Base-by-base conservation (phyloP, 768 basidiomycete genomes). In the Kwoniella europaea region DNA sequence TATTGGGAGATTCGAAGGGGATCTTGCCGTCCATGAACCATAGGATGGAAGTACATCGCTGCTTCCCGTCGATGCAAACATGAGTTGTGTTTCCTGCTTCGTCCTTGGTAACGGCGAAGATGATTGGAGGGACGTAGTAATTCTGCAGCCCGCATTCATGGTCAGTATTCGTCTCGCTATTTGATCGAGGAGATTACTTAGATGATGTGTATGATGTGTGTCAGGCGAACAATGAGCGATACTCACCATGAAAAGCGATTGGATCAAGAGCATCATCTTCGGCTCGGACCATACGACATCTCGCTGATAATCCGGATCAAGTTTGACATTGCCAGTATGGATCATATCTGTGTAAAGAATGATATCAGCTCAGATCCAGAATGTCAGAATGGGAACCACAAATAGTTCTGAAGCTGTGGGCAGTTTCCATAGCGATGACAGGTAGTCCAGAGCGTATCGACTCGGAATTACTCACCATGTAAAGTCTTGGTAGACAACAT, bases 1-100 rank as follows among this genome's bases (percentile, higher is more conserved):
- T 79, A 24, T 53, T 41, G 5, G 76, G 74, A 9, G 75, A 68
- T 41, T 69, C 50, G 62, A 74, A 78, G 41, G 78, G 75, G 46
- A 79, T 78, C 62, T 74, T 66, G 50, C 78, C 78, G 68, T 77
- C 74, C 67, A 78, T 76, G 64, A 81, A 79, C 13, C 57, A 5
- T 2, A 62, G 18, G 42, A 81, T 79, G 5, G 75, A 72, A 1
- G 80, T 75, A 44, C 75, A 76, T 53, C 80, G 69, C 59, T 81
- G 80, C 55, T 81, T 81, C 58, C 80, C 80, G 69, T 81, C 80
- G 67, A 81, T 79, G 43, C 76, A 76, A 18, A 71, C 63, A 20
- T 70, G 73, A 2, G 6, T 58, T 10, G 75, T 70, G 12, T 68
- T 44, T 0, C 69, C 73, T 4, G 27, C 46, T 10, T 60, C 69